These are phyloP conservation scores for Fusarium sp. DNA, from an alignment of 2,329 filamentous ascomycete species.

Conservation along the genomic window DNA sequence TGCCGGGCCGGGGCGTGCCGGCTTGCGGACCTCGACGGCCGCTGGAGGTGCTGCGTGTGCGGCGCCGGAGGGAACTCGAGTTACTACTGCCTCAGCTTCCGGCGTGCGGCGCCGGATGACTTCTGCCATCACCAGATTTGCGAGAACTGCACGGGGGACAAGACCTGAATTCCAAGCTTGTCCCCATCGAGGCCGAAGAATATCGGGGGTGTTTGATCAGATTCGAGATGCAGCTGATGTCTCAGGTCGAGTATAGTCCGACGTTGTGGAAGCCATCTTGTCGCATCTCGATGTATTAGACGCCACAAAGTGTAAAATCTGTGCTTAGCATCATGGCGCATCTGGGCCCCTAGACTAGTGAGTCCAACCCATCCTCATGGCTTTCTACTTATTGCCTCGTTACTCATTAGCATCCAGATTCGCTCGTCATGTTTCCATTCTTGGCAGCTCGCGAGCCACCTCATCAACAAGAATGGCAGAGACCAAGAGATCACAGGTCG, in stretches of 20 bases:
- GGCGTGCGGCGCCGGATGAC: constrained; percentile 59
- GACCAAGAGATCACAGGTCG: constrained; percentile 3
- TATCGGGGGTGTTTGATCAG: constrained; percentile 22
- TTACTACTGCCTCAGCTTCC: constrained; percentile 58
- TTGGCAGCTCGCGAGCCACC: constrained; percentile 1
- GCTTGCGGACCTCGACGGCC: constrained; percentile 59
- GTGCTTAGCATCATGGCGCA: constrained; percentile 14
- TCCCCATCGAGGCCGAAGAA: constrained; percentile 22
- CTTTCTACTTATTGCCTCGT: not conserved
- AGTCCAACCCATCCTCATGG: constrained; percentile 25
- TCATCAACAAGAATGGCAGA: not conserved
- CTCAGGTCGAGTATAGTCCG: constrained; percentile 26
- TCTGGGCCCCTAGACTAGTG: constrained; percentile 9
- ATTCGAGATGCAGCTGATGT: constrained; percentile 17
- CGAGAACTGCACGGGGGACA: constrained; percentile 51
- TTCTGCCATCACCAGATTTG: constrained; percentile 66
- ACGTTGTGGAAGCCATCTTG: constrained; percentile 19
- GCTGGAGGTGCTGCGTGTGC: constrained; percentile 64
- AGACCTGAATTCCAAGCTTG: constrained; percentile 4
- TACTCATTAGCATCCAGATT: constrained; percentile 23
- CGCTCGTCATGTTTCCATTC: constrained; percentile 11
- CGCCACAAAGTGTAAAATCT: constrained; percentile 12
- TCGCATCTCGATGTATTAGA: not conserved
- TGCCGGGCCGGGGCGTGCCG: constrained; percentile 62
- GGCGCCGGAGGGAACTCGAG: constrained; percentile 58